Percentiles rank a stretch among this genome's conserved stretches.
Evolutionary conservation across 345 rosid species (phyloP).

Genomic region (Microcos paniculata): DNA sequence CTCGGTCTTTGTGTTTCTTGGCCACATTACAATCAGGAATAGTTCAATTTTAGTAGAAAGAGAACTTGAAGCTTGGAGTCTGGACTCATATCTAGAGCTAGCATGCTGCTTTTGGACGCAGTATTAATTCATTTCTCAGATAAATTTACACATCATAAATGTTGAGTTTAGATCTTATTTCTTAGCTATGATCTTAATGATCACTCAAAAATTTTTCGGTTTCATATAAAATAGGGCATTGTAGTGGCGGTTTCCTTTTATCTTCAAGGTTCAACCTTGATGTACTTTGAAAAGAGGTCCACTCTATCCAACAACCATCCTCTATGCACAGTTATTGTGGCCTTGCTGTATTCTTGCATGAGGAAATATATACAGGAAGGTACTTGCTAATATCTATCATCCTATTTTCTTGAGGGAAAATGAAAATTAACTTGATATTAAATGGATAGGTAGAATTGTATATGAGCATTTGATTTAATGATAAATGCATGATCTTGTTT

Average conservation of each 20-base stretch:
- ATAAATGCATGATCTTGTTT: too few species aligned
- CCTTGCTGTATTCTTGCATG: conserved; percentile 49
- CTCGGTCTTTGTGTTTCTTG: conserved; percentile 37
- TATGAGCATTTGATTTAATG: too few species aligned
- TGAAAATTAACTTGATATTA: too few species aligned
- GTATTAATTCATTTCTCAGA: conserved; percentile 1
- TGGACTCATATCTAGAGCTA: conserved; percentile 35
- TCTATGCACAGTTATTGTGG: conserved; percentile 47
- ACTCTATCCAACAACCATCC: conserved; percentile 59
- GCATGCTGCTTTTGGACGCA: conserved; percentile 34
- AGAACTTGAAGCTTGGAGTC: conserved; percentile 26
- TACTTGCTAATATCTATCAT: neutral
- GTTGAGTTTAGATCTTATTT: neutral
- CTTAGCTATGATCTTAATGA: too few species aligned
- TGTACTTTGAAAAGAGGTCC: conserved; percentile 58
- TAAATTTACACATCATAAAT: too few species aligned
- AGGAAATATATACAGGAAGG: conserved; percentile 53
- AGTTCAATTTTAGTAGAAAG: conserved; percentile 29
- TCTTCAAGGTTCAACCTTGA: conserved; percentile 70
- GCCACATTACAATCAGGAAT: conserved; percentile 42
- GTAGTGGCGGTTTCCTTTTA: conserved; percentile 44
- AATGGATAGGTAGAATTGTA: too few species aligned
- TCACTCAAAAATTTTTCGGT: neutral
- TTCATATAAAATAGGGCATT: conserved; percentile 39
- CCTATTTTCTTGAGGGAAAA: too few species aligned